These are phyloP conservation scores for Fragaria nilgerrensis DNA, from an alignment of 306 rosid genomes.

Conservation along the genomic window DNA sequence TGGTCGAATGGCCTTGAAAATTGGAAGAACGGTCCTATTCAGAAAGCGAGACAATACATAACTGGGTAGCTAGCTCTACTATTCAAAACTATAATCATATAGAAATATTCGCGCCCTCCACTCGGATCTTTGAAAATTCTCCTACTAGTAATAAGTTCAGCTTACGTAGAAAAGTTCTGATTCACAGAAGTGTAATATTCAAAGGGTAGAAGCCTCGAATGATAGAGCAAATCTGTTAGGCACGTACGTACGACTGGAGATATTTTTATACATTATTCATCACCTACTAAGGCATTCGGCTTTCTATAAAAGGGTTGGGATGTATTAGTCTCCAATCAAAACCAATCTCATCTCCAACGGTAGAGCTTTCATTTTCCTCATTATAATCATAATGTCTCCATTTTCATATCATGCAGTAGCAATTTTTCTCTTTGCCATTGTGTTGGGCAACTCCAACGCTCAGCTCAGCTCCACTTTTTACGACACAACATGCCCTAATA, in stretches of 20 bases:
- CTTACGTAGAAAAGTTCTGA: not conserved
- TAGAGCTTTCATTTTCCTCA: not conserved
- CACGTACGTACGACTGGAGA: not conserved
- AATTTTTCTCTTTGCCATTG: not conserved
- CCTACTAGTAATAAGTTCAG: not conserved
- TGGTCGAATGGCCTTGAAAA: not conserved
- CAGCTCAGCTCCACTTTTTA: slow-evolving; percentile 32
- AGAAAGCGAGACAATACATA: not conserved
- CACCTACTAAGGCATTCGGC: not conserved
- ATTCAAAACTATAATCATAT: too few relatives aligned
- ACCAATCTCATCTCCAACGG: not conserved
- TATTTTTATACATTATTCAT: not conserved
- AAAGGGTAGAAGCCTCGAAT: not conserved
- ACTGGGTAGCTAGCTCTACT: too few relatives aligned
- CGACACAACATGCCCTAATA: slow-evolving; percentile 22
- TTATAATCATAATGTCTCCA: not conserved
- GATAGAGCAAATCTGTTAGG: not conserved
- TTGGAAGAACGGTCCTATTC: not conserved
- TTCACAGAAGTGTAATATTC: not conserved
- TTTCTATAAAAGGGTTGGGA: slow-evolving; percentile 2
- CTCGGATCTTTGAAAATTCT: not conserved
- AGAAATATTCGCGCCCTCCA: slow-evolving; percentile 2
- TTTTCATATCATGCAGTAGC: not conserved
- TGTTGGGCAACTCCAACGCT: slow-evolving; percentile 19
- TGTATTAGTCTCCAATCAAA: not conserved